Evolutionary conservation across 1,284 basidiomycete species (phyloP).

Genomic region (Rhodotorula mucilaginosa): DNA sequence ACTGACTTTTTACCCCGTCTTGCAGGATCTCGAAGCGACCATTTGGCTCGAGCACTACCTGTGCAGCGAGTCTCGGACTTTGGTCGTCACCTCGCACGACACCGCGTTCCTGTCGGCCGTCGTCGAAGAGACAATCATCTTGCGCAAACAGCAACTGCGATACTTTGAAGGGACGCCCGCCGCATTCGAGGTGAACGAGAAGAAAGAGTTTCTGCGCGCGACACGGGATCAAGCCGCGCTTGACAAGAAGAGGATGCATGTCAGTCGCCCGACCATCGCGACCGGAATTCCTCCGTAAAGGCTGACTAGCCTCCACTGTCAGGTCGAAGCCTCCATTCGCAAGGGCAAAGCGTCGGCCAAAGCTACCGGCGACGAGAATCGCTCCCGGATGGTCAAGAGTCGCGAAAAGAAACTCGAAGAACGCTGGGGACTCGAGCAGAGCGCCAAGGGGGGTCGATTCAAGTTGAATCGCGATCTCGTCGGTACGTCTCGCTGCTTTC

Average conservation of each 20-base stretch:
- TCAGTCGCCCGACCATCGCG: too few relatives aligned
- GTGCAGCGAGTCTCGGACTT: slow-evolving; percentile 52
- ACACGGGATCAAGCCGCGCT: slow-evolving; percentile 58
- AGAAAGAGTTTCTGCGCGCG: slow-evolving; percentile 56
- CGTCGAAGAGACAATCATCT: slow-evolving; percentile 65
- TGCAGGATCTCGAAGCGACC: slow-evolving; percentile 47
- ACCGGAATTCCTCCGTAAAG: too few relatives aligned
- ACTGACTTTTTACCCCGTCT: not conserved
- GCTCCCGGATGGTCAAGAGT: slow-evolving; percentile 57
- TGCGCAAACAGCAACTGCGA: slow-evolving; percentile 59
- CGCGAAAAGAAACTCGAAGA: slow-evolving; percentile 65
- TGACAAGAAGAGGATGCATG: slow-evolving; percentile 58
- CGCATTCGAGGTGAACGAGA: slow-evolving; percentile 58
- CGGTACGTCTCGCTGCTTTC: slow-evolving; percentile 36
- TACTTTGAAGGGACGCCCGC: slow-evolving; percentile 60
- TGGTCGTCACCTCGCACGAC: slow-evolving; percentile 68
- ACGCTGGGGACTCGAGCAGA: slow-evolving; percentile 59
- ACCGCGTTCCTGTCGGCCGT: slow-evolving; percentile 65
- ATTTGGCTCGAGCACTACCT: slow-evolving; percentile 60
- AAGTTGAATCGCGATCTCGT: slow-evolving; percentile 63
- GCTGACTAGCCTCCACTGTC: not conserved
- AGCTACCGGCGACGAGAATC: slow-evolving; percentile 65
- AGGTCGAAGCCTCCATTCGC: slow-evolving; percentile 50
- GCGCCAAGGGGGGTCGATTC: slow-evolving; percentile 57
- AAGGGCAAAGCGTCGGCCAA: slow-evolving; percentile 59